A percentile compares a stretch with the other conserved stretches of the same genome.
phyloP scores from a whole-genome alignment of 2,329 filamentous ascomycete species.

The Phaeosphaeriaceae sp. region DNA sequence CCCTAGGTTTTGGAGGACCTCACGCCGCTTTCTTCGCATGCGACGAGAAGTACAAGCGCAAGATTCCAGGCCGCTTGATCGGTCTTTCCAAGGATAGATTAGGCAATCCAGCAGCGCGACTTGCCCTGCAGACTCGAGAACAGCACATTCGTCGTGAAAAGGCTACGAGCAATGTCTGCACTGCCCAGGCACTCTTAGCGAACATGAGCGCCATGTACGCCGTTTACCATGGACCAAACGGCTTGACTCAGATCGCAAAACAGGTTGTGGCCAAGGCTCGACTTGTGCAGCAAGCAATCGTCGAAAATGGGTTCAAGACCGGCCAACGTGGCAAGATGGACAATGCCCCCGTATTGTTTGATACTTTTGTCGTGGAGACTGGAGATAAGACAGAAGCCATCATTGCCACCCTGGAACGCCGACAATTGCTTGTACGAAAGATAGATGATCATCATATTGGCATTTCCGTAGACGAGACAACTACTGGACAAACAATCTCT shows the following conservation, averaged over 20 bases:
- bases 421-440: constrained; percentile 67
- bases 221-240: constrained; percentile 87
- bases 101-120: constrained; percentile 78
- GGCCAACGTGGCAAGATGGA: constrained; percentile 63
- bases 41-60: constrained; percentile 88
- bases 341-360: constrained; percentile 70
- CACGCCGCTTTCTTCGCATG: constrained; percentile 97
- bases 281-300: constrained; percentile 69
- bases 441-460: constrained; percentile 67
- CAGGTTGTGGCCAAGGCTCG: constrained; percentile 74
- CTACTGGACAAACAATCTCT: constrained; percentile 61
- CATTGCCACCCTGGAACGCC: constrained; percentile 58
- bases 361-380: constrained; percentile 73
- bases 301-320: constrained; percentile 68
- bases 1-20: constrained; percentile 90
- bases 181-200: constrained; percentile 88
- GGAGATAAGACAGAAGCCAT: constrained; percentile 59
- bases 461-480: constrained; percentile 81
- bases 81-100: constrained; percentile 90
- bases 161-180: constrained; percentile 97
- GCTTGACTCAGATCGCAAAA: constrained; percentile 82
- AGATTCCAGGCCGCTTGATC: constrained; percentile 89
- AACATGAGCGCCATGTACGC: constrained; percentile 98
- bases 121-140: constrained; percentile 90
- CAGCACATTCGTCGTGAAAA: constrained; percentile 97